These are phyloP conservation scores for Alternaria triticina DNA, from an alignment of 2,329 filamentous ascomycete genomes.

Conservation along the genomic window DNA sequence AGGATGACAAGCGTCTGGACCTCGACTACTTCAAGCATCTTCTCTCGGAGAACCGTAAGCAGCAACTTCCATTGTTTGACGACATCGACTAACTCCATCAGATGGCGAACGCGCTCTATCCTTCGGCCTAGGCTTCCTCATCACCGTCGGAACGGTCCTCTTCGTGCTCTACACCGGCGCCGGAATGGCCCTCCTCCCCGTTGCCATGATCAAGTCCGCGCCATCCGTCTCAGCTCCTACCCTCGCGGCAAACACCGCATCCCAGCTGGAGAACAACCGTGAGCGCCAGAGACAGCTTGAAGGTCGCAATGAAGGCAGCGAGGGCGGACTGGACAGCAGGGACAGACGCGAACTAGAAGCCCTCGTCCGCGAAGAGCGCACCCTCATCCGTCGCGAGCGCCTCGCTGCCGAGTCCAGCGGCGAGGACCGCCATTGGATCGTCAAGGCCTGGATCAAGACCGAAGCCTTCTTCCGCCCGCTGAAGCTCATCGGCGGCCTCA, in stretches of 20 bases:
- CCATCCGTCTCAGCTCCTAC: constrained; percentile 84
- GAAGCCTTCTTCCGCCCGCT: constrained; percentile 85
- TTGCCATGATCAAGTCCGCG: constrained; percentile 90
- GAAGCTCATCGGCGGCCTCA: constrained; percentile 82
- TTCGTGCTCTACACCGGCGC: constrained; percentile 89
- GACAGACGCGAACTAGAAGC: constrained; percentile 88
- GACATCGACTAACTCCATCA: constrained; percentile 38
- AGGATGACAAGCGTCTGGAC: constrained; percentile 70
- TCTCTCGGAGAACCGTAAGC: constrained; percentile 77
- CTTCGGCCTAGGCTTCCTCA: constrained; percentile 86
- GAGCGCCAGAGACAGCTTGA: constrained; percentile 93
- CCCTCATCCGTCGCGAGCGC: constrained; percentile 85
- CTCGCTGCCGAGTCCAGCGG: constrained; percentile 83
- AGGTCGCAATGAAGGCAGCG: constrained; percentile 77
- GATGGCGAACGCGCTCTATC: constrained; percentile 90
- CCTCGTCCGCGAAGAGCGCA: constrained; percentile 88
- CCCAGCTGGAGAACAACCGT: constrained; percentile 83
- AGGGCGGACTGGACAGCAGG: constrained; percentile 78
- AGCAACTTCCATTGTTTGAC: not conserved
- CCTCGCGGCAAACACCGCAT: constrained; percentile 75
- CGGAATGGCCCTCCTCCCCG: constrained; percentile 85
- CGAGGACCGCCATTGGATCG: constrained; percentile 75
- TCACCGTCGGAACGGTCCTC: constrained; percentile 82
- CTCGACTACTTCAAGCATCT: constrained; percentile 91
- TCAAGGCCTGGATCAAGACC: constrained; percentile 78